A percentile compares a stretch with the other conserved stretches of the same genome.
Conservation (phyloP, 306 rosid species). For the Geum urbanum region DNA sequence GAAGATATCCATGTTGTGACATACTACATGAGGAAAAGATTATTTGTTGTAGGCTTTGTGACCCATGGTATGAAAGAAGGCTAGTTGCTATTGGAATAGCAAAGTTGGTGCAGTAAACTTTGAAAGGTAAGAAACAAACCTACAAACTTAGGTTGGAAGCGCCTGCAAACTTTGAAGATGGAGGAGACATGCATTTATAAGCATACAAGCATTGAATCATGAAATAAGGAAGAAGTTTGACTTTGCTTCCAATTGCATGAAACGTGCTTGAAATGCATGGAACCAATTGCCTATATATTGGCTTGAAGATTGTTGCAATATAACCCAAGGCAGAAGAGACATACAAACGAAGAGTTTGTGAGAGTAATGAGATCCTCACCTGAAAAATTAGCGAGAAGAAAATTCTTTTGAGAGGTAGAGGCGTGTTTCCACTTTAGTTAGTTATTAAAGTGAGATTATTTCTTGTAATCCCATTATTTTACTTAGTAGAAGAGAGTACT, state of each 20-base stretch:
- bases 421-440: no score
- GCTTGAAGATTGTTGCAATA: not conserved
- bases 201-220: not conserved
- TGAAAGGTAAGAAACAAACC: no score
- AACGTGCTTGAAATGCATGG: not conserved
- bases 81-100: not conserved
- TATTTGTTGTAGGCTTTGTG: not conserved
- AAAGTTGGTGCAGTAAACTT: not conserved
- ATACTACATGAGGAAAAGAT: not conserved
- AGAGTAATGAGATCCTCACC: no score
- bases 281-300: not conserved
- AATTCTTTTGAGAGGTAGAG: no score
- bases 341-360: no score
- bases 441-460: no score
- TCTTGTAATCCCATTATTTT: no score
- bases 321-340: not conserved
- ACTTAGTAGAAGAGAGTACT: no score
- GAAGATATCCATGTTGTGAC: not conserved
- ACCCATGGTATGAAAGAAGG: not conserved
- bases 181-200: not conserved
- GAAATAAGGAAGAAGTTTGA: not conserved
- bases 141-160: not conserved
- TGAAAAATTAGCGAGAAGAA: no score
- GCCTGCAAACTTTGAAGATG: not conserved
- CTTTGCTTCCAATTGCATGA: not conserved